Evolutionary conservation across 768 basidiomycete species (phyloP).

Genomic region (Tephrocybe sp.): DNA sequence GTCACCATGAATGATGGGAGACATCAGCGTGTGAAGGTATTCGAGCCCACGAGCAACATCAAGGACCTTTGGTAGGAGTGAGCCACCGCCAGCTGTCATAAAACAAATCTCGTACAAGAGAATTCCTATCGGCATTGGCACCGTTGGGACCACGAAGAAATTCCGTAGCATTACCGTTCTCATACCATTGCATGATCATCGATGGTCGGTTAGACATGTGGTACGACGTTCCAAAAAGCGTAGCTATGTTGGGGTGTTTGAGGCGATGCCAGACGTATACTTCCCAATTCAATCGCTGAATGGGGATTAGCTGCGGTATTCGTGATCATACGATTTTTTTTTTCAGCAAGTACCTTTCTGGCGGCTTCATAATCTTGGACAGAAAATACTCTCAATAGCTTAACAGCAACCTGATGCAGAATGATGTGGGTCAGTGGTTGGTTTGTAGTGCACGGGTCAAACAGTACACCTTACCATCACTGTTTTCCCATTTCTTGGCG

Average conservation of each 20-base stretch:
- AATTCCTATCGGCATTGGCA: background rate
- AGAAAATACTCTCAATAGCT: slow-evolving; percentile 38
- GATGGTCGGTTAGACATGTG: slow-evolving; percentile 34
- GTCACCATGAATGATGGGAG: slow-evolving; percentile 34
- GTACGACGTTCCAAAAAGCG: slow-evolving; percentile 45
- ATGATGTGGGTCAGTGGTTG: too few species aligned
- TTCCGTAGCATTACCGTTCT: slow-evolving; percentile 43
- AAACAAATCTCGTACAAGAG: background rate
- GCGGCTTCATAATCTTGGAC: slow-evolving; percentile 31
- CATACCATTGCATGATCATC: slow-evolving; percentile 47
- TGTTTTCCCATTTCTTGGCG: slow-evolving; percentile 7
- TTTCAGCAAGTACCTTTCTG: slow-evolving; percentile 25
- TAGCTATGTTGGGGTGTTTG: slow-evolving; percentile 44
- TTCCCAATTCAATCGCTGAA: slow-evolving; percentile 43
- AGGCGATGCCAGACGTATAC: slow-evolving; percentile 47
- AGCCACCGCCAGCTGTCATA: too few species aligned
- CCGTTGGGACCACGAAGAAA: slow-evolving; percentile 31
- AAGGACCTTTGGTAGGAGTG: slow-evolving; percentile 31
- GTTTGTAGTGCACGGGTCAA: too few species aligned
- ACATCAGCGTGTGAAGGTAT: slow-evolving; percentile 39
- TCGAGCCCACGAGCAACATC: slow-evolving; percentile 41
- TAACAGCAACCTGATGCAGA: slow-evolving; percentile 41
- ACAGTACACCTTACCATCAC: slow-evolving; percentile 7
- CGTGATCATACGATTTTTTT: too few species aligned
- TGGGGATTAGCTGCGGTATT: too few species aligned